Conservation (phyloP, 2,329 filamentous ascomycete genomes). For the Fusarium lyarnte region DNA sequence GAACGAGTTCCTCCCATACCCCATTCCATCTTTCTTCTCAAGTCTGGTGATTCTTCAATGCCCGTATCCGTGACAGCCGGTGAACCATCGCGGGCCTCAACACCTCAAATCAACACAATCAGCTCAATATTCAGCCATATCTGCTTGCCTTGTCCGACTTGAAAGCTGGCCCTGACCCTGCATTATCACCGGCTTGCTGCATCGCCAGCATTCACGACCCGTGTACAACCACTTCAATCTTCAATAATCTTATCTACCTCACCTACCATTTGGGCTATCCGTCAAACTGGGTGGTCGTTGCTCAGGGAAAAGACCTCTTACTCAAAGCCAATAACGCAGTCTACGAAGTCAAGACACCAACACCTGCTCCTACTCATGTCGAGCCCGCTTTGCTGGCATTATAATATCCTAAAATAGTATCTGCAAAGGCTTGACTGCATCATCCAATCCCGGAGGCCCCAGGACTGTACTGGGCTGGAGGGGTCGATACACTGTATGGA, state of each 20-base stretch:
- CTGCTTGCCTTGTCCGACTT: constrained; percentile 10
- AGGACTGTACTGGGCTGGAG: constrained; percentile 29
- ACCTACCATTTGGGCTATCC: not conserved
- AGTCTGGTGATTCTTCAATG: not conserved
- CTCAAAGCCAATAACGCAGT: not conserved
- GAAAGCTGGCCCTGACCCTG: not conserved
- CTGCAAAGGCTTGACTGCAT: constrained; percentile 29
- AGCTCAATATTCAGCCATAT: constrained; percentile 4
- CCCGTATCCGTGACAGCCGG: not conserved
- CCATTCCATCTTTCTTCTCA: not conserved
- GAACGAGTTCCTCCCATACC: not conserved
- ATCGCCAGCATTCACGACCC: constrained; percentile 12
- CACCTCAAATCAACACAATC: not conserved
- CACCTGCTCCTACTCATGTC: not conserved
- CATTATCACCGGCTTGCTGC: constrained; percentile 12
- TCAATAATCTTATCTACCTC: not conserved
- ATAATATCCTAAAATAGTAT: constrained; percentile 39
- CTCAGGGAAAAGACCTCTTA: not conserved
- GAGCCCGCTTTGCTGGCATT: constrained; percentile 35
- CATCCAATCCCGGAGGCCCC: constrained; percentile 32
- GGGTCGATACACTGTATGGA: constrained; percentile 19
- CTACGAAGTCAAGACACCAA: not conserved
- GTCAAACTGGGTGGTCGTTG: not conserved
- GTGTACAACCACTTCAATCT: constrained; percentile 8
- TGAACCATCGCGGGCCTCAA: not conserved